Evolutionary conservation across 176 grass and related monocot genomes (phyloP).

Genomic region (Eragrostis curvula): DNA sequence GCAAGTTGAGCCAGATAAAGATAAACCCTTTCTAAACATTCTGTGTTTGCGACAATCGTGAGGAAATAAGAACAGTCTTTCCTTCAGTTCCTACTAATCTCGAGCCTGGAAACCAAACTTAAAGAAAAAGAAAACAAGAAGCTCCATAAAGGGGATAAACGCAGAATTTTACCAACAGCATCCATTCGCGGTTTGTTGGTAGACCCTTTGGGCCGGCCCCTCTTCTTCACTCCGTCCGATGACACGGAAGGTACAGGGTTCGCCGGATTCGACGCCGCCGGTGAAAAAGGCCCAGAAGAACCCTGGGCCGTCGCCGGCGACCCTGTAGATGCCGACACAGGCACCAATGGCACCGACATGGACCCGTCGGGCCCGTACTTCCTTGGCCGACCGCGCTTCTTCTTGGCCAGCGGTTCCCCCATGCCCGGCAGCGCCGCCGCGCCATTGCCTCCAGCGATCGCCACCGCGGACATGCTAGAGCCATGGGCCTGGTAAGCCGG

Average conservation of each 20-base stretch:
- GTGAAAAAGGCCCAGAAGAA: conserved; percentile 50
- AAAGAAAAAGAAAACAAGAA: not conserved
- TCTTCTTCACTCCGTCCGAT: conserved; percentile 61
- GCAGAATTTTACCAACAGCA: conserved; percentile 65
- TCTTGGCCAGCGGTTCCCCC: conserved; percentile 61
- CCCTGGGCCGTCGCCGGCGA: conserved; percentile 18
- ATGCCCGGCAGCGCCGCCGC: conserved; percentile 38
- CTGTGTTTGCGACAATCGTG: not conserved
- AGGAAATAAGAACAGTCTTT: not conserved
- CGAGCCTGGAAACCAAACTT: not conserved
- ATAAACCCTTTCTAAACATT: not conserved
- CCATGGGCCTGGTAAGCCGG: conserved; percentile 49
- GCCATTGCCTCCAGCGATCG: conserved; percentile 53
- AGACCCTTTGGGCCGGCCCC: conserved; percentile 85
- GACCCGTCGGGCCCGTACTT: conserved; percentile 84
- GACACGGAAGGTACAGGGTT: conserved; percentile 35
- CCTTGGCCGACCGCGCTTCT: conserved; percentile 92
- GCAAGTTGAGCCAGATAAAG: conserved; percentile 2
- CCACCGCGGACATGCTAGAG: conserved; percentile 25
- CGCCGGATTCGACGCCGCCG: conserved; percentile 29
- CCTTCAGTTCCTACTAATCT: not conserved
- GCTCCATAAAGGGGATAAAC: not conserved
- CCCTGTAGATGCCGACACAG: conserved; percentile 31
- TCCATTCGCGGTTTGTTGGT: conserved; percentile 73
- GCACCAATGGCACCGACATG: conserved; percentile 68